Base-by-base conservation (phyloP, 2,329 filamentous ascomycete genomes). In the Scolecobasidium constrictum region DNA sequence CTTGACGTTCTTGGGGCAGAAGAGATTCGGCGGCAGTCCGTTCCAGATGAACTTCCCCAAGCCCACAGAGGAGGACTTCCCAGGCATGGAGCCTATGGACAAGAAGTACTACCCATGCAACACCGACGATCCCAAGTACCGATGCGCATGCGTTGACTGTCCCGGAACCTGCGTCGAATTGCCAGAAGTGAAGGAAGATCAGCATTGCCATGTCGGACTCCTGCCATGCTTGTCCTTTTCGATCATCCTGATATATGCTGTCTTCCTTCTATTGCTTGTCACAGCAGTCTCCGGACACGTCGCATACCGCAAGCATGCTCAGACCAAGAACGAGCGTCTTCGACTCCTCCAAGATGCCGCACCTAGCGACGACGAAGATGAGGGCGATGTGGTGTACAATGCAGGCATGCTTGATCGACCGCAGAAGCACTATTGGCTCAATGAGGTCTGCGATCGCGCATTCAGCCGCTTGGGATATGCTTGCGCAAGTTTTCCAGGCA, bases 1-100 rank as follows among this genome's bases (percentile, higher is more conserved):
- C 52, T 67, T 98, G 51, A 90, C 88, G 56, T 98, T 96, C 53
- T 65, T 98, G 23, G 92, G 92, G 13, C 81, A 94, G 60, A 90
- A 94, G 68, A 93, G 93, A 60, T 72, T 81, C 2, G 73, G 90
- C 17, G 93, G 93, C 3, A 96, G 90, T 44, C 92, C 92, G 0
- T 98, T 98, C 62, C 92, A 98, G 67, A 95, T 98, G 66, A 93
- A 98, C 67, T 98, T 92, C 53, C 90, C 77, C 7, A 67, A 63
- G 49, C 75, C 61, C 46, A 67, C 61, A 7, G 60, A 73, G 5
- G 77, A 79, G 48, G 60, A 70, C 9, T 77, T 85, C 38, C 71
- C 77, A 0, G 70, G 67, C n/a, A 93, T 96, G 83, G 58, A 71
- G 7, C 69, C 86, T 1, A 68, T 81, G 49, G 66, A 83, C 23